Evolutionary conservation across 129 eudicot species (phyloP), one percentile per base, ranked within the genome.

Genomic region (Pittosporum tobira): DNA sequence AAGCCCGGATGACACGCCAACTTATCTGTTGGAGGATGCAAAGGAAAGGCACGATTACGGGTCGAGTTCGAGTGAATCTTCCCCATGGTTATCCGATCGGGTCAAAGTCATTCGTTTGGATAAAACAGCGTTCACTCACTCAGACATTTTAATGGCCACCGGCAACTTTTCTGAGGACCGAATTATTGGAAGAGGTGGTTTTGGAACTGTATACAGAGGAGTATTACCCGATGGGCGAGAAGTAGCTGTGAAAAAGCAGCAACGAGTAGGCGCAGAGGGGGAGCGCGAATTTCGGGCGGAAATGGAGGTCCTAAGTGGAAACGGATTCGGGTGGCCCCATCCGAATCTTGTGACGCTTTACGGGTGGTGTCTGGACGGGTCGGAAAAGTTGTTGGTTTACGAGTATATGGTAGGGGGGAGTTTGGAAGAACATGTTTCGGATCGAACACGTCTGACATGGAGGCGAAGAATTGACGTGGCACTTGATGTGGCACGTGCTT

Each of bases 361-460:
- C 1, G 96, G 99, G 9, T 93, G 96, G 96, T 93, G 96, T 70
- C 91, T 93, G 11, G 87, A 81, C 55, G 96, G 96, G 6, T 77
- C 91, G 4, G 84, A 93, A 59, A 93, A 93, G 65, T 45, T 87
- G 16, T 59, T 93, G 46, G 93, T 87, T 20, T 93, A 93, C 6
- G 96, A 93, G 80, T 93, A 79, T 73, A 93, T 93, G 99, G 91
- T 81, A 61, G 99, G 99, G 6, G 99, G 99, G 22, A 81, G 70
- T 69, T 62, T 93, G 42, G 99, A 93, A 72, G 99, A 93, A 46
- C 59, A 70, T 12, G 75, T 91, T 68, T 74, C 85, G 0, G 94
- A 87, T 13, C 65, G 77, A 40, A 61, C 62, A 2, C 48, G 67
- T 56, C 75, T 93, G 28, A 65, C 74, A 20, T 93, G 94, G 96